A percentile compares a stretch with the other conserved stretches of the same genome.
phyloP scores from a whole-genome alignment of 2,329 filamentous ascomycete genomes.

The Xylariaceae sp. region DNA sequence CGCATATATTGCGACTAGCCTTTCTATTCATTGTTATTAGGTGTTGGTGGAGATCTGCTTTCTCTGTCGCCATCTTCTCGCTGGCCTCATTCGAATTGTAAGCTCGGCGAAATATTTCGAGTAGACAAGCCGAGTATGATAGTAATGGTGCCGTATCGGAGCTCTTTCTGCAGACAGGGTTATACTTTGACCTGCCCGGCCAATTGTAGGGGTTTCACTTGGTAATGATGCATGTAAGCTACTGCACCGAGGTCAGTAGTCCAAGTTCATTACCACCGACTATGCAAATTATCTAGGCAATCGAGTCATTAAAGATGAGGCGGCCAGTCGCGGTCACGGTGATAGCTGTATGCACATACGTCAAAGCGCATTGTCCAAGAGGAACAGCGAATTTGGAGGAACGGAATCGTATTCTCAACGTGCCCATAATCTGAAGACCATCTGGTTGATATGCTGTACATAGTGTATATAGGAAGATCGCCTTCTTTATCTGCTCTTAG shows the following conservation, averaged over 20 bases:
- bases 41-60: not conserved
- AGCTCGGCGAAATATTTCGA: constrained; percentile 4
- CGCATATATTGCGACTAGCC: not conserved
- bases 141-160: constrained; percentile 2
- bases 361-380: no score
- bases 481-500: no score
- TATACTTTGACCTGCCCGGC: not conserved
- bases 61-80: not conserved
- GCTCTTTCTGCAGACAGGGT: not conserved
- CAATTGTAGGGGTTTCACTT: not conserved
- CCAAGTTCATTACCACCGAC: no score
- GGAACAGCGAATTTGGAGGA: no score
- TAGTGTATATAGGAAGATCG: no score
- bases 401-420: no score
- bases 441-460: no score
- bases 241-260: not conserved
- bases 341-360: no score
- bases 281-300: no score
- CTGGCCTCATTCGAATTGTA: not conserved
- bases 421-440: no score
- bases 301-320: no score
- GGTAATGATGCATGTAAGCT: constrained; percentile 10
- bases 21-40: not conserved
- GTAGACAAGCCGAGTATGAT: not conserved
- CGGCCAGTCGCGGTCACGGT: no score